A percentile compares a stretch with the other conserved stretches of the same genome.
phyloP scores from a whole-genome alignment of 257 asterid genomes.

The Solanum dulcamara region DNA sequence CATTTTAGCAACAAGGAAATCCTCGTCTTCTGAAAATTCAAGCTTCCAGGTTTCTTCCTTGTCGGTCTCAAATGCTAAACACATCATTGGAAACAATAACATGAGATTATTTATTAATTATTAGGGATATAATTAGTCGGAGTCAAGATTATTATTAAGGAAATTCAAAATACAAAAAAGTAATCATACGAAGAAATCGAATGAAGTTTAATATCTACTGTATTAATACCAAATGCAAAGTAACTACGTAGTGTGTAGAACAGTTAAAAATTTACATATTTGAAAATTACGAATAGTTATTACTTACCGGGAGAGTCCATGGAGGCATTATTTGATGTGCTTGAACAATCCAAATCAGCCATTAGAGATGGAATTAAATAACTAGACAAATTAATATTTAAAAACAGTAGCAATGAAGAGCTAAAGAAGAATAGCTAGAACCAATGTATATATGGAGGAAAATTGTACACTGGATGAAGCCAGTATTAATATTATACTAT shows the following conservation, averaged over 20 bases:
- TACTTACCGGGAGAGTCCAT: not conserved
- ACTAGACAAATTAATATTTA: not conserved
- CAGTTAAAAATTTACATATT: too few relatives aligned
- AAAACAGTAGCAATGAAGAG: not conserved
- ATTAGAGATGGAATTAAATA: not conserved
- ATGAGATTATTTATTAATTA: not conserved
- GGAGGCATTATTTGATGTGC: not conserved
- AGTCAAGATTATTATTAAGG: not conserved
- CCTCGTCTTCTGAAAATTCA: constrained; percentile 18
- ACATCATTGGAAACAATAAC: not conserved
- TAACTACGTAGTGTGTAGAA: not conserved
- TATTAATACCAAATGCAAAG: not conserved
- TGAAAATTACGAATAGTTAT: too few relatives aligned
- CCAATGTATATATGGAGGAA: not conserved
- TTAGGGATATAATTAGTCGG: not conserved
- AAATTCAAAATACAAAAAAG: too few relatives aligned
- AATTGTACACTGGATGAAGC: not conserved
- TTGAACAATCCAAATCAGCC: constrained; percentile 4
- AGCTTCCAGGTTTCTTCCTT: constrained; percentile 1
- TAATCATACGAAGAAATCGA: too few relatives aligned
- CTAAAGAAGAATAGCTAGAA: not conserved
- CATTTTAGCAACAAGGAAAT: constrained; percentile 15
- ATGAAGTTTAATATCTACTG: not conserved
- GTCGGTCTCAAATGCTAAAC: not conserved
- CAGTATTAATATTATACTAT: too few relatives aligned